Evolutionary conservation across 331 rosid genomes (phyloP).

Genomic region (Quercus phellos): DNA sequence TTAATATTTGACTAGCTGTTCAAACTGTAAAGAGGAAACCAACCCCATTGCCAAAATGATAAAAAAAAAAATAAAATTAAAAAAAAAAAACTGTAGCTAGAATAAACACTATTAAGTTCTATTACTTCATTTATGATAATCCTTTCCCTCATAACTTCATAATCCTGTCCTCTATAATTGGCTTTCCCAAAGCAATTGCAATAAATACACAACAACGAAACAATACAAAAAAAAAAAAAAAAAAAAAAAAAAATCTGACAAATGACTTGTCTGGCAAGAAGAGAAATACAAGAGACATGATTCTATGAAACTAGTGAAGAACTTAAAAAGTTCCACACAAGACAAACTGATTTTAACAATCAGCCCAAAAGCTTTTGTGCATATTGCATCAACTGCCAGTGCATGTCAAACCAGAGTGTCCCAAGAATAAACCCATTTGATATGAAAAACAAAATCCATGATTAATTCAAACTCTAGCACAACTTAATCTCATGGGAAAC

Average conservation of each 20-base stretch:
- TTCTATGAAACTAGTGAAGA: background rate
- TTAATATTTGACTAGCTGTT: too few species aligned
- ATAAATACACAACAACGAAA: background rate
- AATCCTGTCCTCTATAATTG: background rate
- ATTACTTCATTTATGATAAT: background rate
- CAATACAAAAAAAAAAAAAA: too few species aligned
- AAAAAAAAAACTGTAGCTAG: background rate
- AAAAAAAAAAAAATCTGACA: background rate
- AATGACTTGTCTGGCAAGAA: background rate
- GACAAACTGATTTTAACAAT: background rate
- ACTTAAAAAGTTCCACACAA: background rate
- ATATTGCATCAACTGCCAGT: background rate
- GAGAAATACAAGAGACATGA: background rate
- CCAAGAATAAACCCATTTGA: background rate
- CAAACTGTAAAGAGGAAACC: background rate
- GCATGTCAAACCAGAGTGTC: background rate
- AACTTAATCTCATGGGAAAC: conserved; percentile 1
- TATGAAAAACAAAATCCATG: background rate
- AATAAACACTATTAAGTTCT: background rate
- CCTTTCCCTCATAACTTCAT: background rate
- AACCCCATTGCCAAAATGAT: background rate
- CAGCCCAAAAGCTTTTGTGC: background rate
- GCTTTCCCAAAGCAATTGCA: background rate
- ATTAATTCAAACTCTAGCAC: background rate
- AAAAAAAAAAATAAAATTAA: background rate